Percentiles rank a stretch among this genome's conserved stretches.
These are phyloP conservation scores for Xylaria flabelliformis DNA, from an alignment of 495 filamentous ascomycete species.

Conservation along the genomic window DNA sequence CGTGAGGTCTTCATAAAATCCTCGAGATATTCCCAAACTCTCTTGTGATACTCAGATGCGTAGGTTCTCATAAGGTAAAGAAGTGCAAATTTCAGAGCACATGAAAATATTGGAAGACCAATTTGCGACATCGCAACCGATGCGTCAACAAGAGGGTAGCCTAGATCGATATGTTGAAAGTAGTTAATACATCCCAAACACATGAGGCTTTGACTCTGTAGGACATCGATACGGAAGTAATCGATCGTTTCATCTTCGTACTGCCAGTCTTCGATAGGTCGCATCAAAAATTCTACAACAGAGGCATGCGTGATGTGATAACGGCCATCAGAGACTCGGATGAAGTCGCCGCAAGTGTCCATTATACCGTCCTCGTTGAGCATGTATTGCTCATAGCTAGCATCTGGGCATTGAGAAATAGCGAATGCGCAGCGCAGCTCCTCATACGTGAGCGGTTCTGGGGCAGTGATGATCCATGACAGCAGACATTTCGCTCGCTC, in stretches of 20 bases:
- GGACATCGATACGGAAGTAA: constrained; percentile 27
- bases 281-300: constrained; percentile 32
- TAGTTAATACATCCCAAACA: constrained; percentile 27
- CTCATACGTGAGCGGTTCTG: constrained; percentile 17
- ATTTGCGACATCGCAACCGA: background rate
- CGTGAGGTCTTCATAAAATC: background rate
- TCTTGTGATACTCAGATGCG: background rate
- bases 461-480: constrained; percentile 20
- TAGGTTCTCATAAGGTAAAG: background rate
- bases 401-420: background rate
- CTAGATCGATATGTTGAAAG: constrained; percentile 20
- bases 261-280: constrained; percentile 25
- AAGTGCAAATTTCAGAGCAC: constrained; percentile 4
- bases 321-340: constrained; percentile 26
- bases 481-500: constrained; percentile 24
- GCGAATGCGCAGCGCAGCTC: constrained; percentile 22
- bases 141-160: constrained; percentile 29
- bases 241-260: constrained; percentile 24
- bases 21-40: background rate
- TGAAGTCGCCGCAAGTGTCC: constrained; percentile 32
- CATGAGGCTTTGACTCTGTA: constrained; percentile 17
- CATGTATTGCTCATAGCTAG: constrained; percentile 13
- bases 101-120: constrained; percentile 12
- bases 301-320: constrained; percentile 32
- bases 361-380: constrained; percentile 23